Evolutionary conservation across 345 rosid genomes (phyloP).

Genomic region (Citropsis articulata): DNA sequence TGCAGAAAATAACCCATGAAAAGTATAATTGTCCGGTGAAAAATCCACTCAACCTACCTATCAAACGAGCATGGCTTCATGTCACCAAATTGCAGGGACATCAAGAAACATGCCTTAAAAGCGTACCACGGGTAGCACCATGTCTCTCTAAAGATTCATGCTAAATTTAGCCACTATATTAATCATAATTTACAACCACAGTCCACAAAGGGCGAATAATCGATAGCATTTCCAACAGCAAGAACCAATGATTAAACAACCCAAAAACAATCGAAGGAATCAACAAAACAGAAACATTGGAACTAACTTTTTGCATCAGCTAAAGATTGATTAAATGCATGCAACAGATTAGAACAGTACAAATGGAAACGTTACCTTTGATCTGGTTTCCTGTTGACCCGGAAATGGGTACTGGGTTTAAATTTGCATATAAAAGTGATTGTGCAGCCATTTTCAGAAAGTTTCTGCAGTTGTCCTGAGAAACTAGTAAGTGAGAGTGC

Average conservation of each 20-base stretch:
- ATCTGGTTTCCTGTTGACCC: constrained; percentile 8
- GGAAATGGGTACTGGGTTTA: constrained; percentile 14
- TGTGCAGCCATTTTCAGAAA: constrained; percentile 16
- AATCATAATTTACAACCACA: too few species aligned
- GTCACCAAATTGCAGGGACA: not conserved
- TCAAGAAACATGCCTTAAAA: too few species aligned
- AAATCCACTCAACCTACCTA: not conserved
- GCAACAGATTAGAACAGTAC: not conserved
- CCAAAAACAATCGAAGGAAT: not conserved
- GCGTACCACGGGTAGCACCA: too few species aligned
- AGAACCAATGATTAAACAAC: not conserved
- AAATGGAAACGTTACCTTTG: constrained; percentile 9
- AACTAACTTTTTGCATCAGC: not conserved
- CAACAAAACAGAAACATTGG: not conserved
- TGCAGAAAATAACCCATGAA: not conserved
- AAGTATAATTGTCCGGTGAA: too few species aligned
- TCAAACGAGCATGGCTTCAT: not conserved
- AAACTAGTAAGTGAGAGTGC: too few species aligned
- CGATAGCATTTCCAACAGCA: not conserved
- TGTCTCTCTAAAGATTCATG: too few species aligned
- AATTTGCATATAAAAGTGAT: not conserved
- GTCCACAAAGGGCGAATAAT: too few species aligned
- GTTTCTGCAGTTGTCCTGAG: not conserved
- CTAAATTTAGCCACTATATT: not conserved
- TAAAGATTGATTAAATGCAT: not conserved